Evolutionary conservation across 2,329 filamentous ascomycete species (phyloP).

Genomic region (Trichophaea hybrida): DNA sequence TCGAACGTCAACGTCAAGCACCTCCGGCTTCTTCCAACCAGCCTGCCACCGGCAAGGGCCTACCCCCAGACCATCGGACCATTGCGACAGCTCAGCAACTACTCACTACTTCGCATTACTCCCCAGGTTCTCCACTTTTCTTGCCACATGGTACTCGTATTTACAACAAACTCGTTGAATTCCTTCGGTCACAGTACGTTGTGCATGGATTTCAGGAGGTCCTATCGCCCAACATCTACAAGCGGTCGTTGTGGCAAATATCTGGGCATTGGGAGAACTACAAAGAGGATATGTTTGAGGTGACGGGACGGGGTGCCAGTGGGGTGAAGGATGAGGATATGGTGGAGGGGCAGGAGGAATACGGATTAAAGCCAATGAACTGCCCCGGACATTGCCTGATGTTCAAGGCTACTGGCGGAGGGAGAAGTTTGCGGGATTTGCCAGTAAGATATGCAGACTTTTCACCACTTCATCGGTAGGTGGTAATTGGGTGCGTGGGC

Average conservation of each 20-base stretch:
- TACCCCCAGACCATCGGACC: constrained; percentile 33
- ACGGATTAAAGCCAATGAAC: constrained; percentile 85
- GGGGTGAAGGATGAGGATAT: constrained; percentile 28
- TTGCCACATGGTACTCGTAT: constrained; percentile 67
- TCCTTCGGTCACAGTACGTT: constrained; percentile 69
- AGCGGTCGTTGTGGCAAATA: constrained; percentile 70
- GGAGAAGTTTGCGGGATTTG: constrained; percentile 42
- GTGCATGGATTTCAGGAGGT: constrained; percentile 79
- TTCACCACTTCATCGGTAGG: constrained; percentile 26
- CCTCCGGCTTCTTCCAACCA: neutral
- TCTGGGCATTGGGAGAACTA: constrained; percentile 84
- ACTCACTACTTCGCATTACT: constrained; percentile 65
- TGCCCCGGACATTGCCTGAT: constrained; percentile 79
- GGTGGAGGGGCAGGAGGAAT: constrained; percentile 49
- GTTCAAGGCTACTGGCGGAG: constrained; percentile 50
- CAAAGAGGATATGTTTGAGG: constrained; percentile 82
- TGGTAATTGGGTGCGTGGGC: neutral
- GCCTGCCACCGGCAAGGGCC: neutral
- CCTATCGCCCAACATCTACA: constrained; percentile 81
- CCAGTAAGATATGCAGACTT: constrained; percentile 80
- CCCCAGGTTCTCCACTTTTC: constrained; percentile 73
- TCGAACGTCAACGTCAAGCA: neutral
- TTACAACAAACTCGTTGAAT: constrained; percentile 70
- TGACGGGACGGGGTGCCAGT: constrained; percentile 43
- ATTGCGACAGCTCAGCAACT: constrained; percentile 49